phyloP scores from a whole-genome alignment of 2,329 filamentous ascomycete species.

The Colletotrichum cuscutae region DNA sequence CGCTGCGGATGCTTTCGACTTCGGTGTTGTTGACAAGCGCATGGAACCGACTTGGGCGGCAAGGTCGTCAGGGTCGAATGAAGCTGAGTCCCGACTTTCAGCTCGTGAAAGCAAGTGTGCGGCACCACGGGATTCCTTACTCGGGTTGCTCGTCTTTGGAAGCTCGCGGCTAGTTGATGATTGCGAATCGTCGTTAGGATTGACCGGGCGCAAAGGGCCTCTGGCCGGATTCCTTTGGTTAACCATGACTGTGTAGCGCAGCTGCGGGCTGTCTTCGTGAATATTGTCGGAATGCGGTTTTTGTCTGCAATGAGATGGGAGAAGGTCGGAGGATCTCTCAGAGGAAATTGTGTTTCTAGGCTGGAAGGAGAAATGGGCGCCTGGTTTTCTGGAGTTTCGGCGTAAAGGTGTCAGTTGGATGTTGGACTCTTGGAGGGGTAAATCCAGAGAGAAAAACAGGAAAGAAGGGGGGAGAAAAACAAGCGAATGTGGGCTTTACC shows the following conservation, averaged over 20 bases:
- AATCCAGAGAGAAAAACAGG: background rate
- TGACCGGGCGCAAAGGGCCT: slow-evolving; percentile 52
- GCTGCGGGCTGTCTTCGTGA: background rate
- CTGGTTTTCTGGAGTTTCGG: slow-evolving; percentile 41
- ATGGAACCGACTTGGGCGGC: slow-evolving; percentile 33
- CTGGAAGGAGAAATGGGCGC: slow-evolving; percentile 44
- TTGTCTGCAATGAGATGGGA: slow-evolving; percentile 17
- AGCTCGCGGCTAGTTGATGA: slow-evolving; percentile 39
- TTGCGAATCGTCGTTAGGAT: slow-evolving; percentile 44
- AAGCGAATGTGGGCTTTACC: slow-evolving; percentile 19
- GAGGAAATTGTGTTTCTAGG: slow-evolving; percentile 44
- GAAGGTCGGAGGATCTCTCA: slow-evolving; percentile 37
- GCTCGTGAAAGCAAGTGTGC: slow-evolving; percentile 42
- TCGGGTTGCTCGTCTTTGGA: slow-evolving; percentile 2
- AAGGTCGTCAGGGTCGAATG: slow-evolving; percentile 32
- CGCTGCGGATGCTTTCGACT: slow-evolving; percentile 11
- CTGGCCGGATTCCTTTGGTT: slow-evolving; percentile 59
- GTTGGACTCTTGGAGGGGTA: background rate
- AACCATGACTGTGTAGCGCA: slow-evolving; percentile 50
- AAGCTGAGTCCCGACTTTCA: slow-evolving; percentile 16
- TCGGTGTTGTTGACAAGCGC: slow-evolving; percentile 29
- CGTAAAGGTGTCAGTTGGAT: slow-evolving; percentile 25
- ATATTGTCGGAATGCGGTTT: slow-evolving; percentile 4
- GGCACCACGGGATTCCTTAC: slow-evolving; percentile 23
- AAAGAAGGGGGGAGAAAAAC: background rate